Evolutionary conservation across 768 basidiomycete species (phyloP).

Genomic region (Mycena metata): DNA sequence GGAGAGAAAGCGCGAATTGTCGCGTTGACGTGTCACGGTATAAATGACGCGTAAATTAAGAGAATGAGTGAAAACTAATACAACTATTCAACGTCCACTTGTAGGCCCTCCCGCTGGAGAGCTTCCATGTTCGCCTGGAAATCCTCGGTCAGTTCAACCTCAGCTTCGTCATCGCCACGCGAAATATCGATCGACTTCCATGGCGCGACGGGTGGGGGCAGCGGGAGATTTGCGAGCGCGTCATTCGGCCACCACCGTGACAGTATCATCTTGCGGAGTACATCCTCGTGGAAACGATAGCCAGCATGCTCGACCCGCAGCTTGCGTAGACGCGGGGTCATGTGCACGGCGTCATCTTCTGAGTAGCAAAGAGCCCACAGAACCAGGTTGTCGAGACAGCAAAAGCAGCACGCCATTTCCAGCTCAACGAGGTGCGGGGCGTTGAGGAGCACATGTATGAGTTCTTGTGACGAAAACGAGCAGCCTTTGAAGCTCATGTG

Average conservation of each 20-base stretch:
- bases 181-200: neutral
- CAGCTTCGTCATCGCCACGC: no score
- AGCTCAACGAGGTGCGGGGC: neutral
- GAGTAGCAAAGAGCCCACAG: constrained; percentile 5
- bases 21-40: constrained; percentile 17
- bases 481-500: neutral
- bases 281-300: neutral
- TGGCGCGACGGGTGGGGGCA: constrained; percentile 9
- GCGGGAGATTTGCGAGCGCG: neutral
- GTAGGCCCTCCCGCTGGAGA: no score
- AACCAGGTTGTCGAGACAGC: constrained; percentile 6
- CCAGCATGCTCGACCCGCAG: neutral
- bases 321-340: neutral
- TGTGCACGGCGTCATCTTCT: neutral
- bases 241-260: constrained; percentile 32
- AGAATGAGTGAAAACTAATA: no score
- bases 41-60: no score
- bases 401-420: neutral
- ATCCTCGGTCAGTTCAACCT: no score
- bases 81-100: no score
- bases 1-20: constrained; percentile 4
- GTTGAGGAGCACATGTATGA: neutral
- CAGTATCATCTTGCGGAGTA: constrained; percentile 6
- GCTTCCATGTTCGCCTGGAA: no score
- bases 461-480: neutral